Evolutionary conservation across 2,329 filamentous ascomycete species (phyloP), one percentile per base, ranked within the genome.

Genomic region (Diplodia corticola): DNA sequence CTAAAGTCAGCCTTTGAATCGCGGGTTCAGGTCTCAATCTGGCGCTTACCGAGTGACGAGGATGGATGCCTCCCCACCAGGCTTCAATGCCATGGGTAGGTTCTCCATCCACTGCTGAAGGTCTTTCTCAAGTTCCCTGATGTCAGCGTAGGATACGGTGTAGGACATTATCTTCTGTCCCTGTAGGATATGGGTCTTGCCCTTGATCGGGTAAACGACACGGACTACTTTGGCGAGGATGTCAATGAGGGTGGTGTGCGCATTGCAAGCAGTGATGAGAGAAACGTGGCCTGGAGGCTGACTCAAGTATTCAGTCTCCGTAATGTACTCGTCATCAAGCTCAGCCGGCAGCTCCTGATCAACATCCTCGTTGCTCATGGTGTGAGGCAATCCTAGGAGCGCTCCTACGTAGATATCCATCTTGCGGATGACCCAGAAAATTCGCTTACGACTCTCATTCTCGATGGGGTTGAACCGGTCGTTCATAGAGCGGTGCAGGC

Each of bases 21-120:
- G 15, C 24, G n/a, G 10, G 15, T 24, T 9, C 15, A 4, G 28
- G 17, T 17, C 10, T 26, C 4, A 7, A 7, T 10, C 30, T n/a
- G 37, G 63, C 64, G 77, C 86, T 81, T 84, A 92, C 91, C 92
- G 85, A 71, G 93, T 86, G 26, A 93, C 85, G 72, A 93, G 88
- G 37, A 89, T 85, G 1, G 89, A 84, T 0, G 89, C 90, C 60
- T 95, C 92, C 0, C 89, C 86, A 68, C 91, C 92, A 1, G 93
- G 93, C 68, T 90, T 89, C 78, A 97, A 88, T 64, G 88, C 86
- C 70, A 88, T 83, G 0, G 93, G 94, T 28, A 99, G 76, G 67
- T 83, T 80, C 63, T 87, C 85, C 78, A 88, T 84, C 87, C 87
- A 89, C 15, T 79, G 76, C 71, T 88, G 85, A 63, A 89, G 77